A percentile compares a stretch with the other conserved stretches of the same genome.
Evolutionary conservation across 352 stramenopile genomes (phyloP).

Genomic region (Pythium scleroteichum): DNA sequence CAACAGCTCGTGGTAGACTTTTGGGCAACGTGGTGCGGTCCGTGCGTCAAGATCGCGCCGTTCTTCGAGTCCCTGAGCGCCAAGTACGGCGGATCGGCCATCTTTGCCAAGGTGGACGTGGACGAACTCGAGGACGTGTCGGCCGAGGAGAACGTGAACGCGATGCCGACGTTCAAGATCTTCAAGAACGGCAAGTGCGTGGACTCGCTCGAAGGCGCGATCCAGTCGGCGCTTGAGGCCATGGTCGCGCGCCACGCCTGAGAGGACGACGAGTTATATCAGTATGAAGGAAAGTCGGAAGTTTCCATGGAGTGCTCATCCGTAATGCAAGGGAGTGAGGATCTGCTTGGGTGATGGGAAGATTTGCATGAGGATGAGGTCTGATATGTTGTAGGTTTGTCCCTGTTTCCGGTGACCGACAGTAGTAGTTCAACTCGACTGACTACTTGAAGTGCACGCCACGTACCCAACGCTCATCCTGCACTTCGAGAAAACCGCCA

Average conservation of each 20-base stretch:
- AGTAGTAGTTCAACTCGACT: too few relatives aligned
- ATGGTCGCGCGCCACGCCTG: constrained; percentile 51
- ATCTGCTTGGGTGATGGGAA: too few relatives aligned
- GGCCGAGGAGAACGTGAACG: constrained; percentile 55
- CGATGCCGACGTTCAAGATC: constrained; percentile 94
- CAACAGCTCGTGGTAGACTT: constrained; percentile 82
- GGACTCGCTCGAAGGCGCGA: constrained; percentile 83
- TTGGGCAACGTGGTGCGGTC: constrained; percentile 83
- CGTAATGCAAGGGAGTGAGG: too few relatives aligned
- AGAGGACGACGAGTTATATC: background rate
- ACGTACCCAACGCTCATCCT: too few relatives aligned
- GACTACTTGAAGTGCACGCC: too few relatives aligned
- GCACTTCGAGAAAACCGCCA: background rate
- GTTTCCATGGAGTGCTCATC: background rate
- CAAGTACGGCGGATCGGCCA: constrained; percentile 40
- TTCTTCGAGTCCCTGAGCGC: constrained; percentile 73
- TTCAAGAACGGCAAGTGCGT: constrained; percentile 90
- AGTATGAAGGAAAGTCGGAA: background rate
- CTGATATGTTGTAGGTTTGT: too few relatives aligned
- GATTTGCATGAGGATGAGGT: too few relatives aligned
- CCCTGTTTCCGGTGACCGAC: too few relatives aligned
- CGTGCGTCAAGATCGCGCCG: constrained; percentile 76
- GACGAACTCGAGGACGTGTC: constrained; percentile 54
- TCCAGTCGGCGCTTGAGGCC: constrained; percentile 54
- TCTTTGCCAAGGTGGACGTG: constrained; percentile 83